Evolutionary conservation across 1,284 basidiomycete genomes (phyloP).

Genomic region (Malassezia globosa): DNA sequence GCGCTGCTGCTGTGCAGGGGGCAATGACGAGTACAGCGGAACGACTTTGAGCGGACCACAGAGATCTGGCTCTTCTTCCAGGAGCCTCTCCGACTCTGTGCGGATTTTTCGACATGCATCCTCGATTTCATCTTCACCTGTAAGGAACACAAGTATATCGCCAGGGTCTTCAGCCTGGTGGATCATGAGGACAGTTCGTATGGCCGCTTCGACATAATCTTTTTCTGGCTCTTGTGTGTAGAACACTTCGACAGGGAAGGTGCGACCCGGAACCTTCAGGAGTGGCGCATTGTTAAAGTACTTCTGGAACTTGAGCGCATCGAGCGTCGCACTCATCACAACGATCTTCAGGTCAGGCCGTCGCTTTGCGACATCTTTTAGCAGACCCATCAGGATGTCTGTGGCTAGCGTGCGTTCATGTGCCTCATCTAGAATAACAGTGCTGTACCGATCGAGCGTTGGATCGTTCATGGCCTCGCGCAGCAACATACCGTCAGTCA

Average conservation of each 20-base stretch:
- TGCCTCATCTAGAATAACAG: constrained; percentile 95
- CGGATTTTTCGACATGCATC: constrained; percentile 90
- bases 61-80: constrained; percentile 36
- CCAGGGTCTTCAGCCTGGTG: constrained; percentile 89
- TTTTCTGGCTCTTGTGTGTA: constrained; percentile 91
- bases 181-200: constrained; percentile 92
- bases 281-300: constrained; percentile 87
- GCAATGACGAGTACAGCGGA: constrained; percentile 85
- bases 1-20: constrained; percentile 80
- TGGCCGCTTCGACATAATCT: constrained; percentile 94
- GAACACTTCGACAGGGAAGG: constrained; percentile 87
- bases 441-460: constrained; percentile 75
- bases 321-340: constrained; percentile 95
- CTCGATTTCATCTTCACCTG: constrained; percentile 97
- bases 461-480: constrained; percentile 97
- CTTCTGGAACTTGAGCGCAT: constrained; percentile 89
- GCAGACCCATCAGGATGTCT: constrained; percentile 92
- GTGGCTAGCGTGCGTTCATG: constrained; percentile 97
- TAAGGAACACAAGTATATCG: constrained; percentile 86
- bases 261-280: constrained; percentile 90
- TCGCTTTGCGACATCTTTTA: constrained; percentile 63
- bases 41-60: constrained; percentile 68
- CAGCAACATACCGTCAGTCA: constrained; percentile 94
- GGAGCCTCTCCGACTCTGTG: constrained; percentile 53
- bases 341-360: constrained; percentile 89